Evolutionary conservation across 352 stramenopile genomes (phyloP), one percentile per base, ranked within the genome.

Genomic region (Phytophthora melonis): DNA sequence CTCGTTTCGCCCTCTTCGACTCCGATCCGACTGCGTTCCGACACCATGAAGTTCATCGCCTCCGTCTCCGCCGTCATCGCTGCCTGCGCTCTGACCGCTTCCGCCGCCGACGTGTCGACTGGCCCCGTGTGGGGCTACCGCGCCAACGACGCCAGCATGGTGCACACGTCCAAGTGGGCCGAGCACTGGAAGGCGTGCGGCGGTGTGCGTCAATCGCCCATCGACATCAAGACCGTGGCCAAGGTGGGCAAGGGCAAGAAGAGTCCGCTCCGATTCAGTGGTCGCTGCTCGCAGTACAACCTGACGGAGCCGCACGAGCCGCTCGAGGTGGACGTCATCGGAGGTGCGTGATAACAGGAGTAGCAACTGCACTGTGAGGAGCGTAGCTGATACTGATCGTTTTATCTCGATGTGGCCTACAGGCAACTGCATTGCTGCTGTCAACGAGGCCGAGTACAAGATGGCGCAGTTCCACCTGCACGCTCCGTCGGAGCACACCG

Each of bases 401-500:
- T 27, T 27, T 27, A 27, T 27, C 23, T 27, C 23, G 3, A 27
- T 27, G 0, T 27, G 8, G 0, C 2, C 14, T 16, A 54, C 49
- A 74, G 59, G 67, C 14, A 66, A 50, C n/a, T 77, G 70, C 16
- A 30, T 55, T 0, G 70, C 45, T 18, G 39, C 39, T n/a, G 47
- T 58, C 19, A 70, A 69, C 23, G 58, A 39, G 11, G 61, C 43
- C 1, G 39, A 53, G 3, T 86, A 80, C 77, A 74, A 66, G 8
- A 66, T 86, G 47, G 59, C 72, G 3, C 79, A 83, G 58, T 78
- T 85, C 58, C 81, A 89, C 68, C n/a, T 80, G 57, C 81, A 89
- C 59, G 59, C 71, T 6, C 81, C 81, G 6, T 80, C 74, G 8
- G 81, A 89, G 63, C 79, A 89, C 75, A 83, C 73, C 0, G 18